Evolutionary conservation across 495 filamentous ascomycete species (phyloP).

Genomic region (Neurospora sp.): DNA sequence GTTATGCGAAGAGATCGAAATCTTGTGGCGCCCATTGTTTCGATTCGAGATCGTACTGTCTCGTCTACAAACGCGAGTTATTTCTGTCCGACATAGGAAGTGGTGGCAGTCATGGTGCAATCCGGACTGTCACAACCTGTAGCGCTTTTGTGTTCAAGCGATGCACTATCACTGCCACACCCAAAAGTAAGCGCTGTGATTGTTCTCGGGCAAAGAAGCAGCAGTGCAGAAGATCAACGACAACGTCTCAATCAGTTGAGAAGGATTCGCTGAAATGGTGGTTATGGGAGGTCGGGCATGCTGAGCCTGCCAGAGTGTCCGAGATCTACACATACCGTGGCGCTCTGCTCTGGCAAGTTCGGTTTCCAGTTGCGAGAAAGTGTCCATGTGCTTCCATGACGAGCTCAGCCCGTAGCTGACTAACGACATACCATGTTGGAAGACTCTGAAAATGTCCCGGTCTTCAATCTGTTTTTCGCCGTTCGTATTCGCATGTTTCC

Average conservation of each 20-base stretch:
- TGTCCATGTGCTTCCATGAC: neutral
- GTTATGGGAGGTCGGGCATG: neutral
- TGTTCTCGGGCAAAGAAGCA: neutral
- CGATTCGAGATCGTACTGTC: neutral
- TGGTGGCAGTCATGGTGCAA: neutral
- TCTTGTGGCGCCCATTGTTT: neutral
- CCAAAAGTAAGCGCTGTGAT: neutral
- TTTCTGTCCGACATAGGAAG: neutral
- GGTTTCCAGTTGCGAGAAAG: neutral
- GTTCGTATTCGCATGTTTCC: neutral
- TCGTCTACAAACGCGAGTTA: neutral
- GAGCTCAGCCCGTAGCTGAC: neutral
- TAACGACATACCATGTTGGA: neutral
- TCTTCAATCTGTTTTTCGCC: neutral
- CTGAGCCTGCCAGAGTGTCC: neutral
- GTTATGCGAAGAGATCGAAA: neutral
- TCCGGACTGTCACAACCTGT: neutral
- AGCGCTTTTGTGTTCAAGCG: neutral
- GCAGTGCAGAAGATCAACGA: neutral
- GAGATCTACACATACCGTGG: neutral
- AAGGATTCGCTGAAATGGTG: neutral
- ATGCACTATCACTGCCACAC: neutral
- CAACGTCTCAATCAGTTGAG: neutral
- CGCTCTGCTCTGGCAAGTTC: neutral
- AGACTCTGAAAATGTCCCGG: neutral